Percentiles rank a stretch among this genome's conserved stretches.
Evolutionary conservation across 2,329 filamentous ascomycete species (phyloP).

Genomic region (Curvularia sp.): DNA sequence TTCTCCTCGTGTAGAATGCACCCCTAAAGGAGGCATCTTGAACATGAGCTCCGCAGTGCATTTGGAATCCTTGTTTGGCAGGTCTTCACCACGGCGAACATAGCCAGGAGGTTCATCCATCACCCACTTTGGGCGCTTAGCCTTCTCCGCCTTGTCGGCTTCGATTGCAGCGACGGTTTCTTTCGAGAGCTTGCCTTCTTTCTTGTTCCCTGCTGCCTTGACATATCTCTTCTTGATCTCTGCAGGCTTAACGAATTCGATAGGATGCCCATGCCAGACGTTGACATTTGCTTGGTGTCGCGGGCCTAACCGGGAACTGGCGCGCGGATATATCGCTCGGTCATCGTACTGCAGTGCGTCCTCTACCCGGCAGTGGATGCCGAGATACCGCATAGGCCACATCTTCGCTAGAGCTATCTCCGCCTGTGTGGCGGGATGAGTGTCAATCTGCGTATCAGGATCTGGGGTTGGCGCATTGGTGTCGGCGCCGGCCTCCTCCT

Average conservation of each 20-base stretch:
- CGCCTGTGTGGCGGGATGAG: conserved; percentile 74
- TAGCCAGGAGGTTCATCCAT: conserved; percentile 91
- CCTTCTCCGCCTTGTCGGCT: conserved; percentile 78
- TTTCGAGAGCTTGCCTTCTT: conserved; percentile 78
- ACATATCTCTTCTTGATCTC: conserved; percentile 82
- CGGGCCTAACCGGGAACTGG: conserved; percentile 88
- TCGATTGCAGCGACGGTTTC: conserved; percentile 81
- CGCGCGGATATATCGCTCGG: conserved; percentile 88
- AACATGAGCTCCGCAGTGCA: conserved; percentile 80
- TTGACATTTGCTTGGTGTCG: conserved; percentile 87
- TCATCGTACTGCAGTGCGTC: conserved; percentile 97
- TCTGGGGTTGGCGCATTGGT: conserved; percentile 64
- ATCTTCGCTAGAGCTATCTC: conserved; percentile 92
- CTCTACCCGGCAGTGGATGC: conserved; percentile 93
- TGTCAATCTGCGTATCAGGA: conserved; percentile 62
- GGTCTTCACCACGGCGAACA: conserved; percentile 81
- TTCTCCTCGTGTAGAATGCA: conserved; percentile 57
- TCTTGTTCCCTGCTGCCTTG: conserved; percentile 70
- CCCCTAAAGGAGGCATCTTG: conserved; percentile 69
- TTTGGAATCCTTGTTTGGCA: conserved; percentile 72
- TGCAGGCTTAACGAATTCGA: conserved; percentile 87
- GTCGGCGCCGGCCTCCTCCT: conserved; percentile 69
- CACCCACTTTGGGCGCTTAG: conserved; percentile 89
- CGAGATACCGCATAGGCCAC: conserved; percentile 95
- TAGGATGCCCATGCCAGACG: conserved; percentile 83